A percentile compares a stretch with the other conserved stretches of the same genome.
These are phyloP conservation scores for Antrodiella citrinella DNA, from an alignment of 768 basidiomycete genomes.

Conservation along the genomic window DNA sequence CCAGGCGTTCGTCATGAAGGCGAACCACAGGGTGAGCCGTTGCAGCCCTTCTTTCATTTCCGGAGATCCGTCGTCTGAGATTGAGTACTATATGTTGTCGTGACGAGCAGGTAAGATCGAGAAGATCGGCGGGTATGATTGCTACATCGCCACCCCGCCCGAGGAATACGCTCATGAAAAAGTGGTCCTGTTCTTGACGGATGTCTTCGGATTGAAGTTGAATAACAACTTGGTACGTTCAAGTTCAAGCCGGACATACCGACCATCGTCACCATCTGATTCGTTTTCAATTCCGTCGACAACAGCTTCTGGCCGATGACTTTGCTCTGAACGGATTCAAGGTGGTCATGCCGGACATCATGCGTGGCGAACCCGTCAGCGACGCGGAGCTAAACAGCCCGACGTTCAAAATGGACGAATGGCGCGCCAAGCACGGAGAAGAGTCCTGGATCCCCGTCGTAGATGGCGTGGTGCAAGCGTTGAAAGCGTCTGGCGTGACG, in stretches of 20 bases:
- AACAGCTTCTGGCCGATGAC: constrained; percentile 24
- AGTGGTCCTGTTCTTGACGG: constrained; percentile 33
- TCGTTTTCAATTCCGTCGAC: too few species aligned
- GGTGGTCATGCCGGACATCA: constrained; percentile 21
- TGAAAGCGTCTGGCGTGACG: constrained; percentile 31
- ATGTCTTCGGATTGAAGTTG: constrained; percentile 28
- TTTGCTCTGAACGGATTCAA: constrained; percentile 26
- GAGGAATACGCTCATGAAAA: constrained; percentile 32
- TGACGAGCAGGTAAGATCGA: constrained; percentile 23
- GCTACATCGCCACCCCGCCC: constrained; percentile 34
- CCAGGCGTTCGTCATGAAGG: constrained; percentile 17
- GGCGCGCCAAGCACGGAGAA: constrained; percentile 27
- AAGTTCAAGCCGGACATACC: too few species aligned
- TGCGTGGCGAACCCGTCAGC: constrained; percentile 18
- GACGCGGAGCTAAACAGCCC: constrained; percentile 8
- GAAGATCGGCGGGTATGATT: constrained; percentile 28
- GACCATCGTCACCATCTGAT: not conserved
- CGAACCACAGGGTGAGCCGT: constrained; percentile 11
- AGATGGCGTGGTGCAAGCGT: constrained; percentile 29
- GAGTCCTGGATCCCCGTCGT: constrained; percentile 26
- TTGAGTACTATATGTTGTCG: not conserved
- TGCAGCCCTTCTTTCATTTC: not conserved
- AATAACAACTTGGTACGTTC: constrained; percentile 23
- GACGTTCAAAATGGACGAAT: constrained; percentile 23
- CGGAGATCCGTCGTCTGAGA: not conserved